A percentile compares a stretch with the other conserved stretches of the same genome.
phyloP scores from a whole-genome alignment of 768 basidiomycete species.

The Suillus plorans region DNA sequence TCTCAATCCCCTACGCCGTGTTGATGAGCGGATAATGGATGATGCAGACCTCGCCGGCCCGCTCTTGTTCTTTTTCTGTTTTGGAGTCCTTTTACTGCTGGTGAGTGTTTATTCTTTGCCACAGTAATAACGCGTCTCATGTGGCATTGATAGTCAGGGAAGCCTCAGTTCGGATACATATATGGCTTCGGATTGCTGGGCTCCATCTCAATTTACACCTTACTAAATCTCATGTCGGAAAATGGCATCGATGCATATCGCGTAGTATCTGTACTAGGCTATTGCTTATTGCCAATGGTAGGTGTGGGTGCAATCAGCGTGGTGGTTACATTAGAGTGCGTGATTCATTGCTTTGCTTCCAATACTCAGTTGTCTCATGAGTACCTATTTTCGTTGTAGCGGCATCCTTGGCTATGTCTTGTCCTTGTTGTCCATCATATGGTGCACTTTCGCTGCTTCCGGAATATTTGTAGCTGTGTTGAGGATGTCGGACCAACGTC shows the following conservation, averaged over 20 bases:
- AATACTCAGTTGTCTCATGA: slow-evolving; percentile 9
- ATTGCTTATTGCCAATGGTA: slow-evolving; percentile 96
- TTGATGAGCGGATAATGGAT: slow-evolving; percentile 96
- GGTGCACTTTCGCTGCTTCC: slow-evolving; percentile 97
- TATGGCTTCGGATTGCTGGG: slow-evolving; percentile 98
- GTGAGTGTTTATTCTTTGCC: slow-evolving; percentile 48
- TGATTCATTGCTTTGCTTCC: slow-evolving; percentile 20
- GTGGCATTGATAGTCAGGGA: slow-evolving; percentile 72
- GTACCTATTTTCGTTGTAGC: slow-evolving; percentile 37
- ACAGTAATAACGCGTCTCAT: slow-evolving; percentile 1
- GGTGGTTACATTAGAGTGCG: slow-evolving; percentile 84
- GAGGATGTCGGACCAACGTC: slow-evolving; percentile 91
- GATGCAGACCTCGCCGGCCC: slow-evolving; percentile 98
- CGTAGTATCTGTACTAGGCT: slow-evolving; percentile 91
- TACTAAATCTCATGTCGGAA: slow-evolving; percentile 97
- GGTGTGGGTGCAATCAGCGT: slow-evolving; percentile 89
- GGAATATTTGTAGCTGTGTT: slow-evolving; percentile 95
- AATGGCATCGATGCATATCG: slow-evolving; percentile 94
- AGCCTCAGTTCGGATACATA: slow-evolving; percentile 98
- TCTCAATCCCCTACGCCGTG: slow-evolving; percentile 81
- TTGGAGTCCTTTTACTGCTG: slow-evolving; percentile 88
- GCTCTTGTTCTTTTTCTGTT: slow-evolving; percentile 91
- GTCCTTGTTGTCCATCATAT: slow-evolving; percentile 78
- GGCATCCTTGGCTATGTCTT: slow-evolving; percentile 84
- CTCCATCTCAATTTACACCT: slow-evolving; percentile 85